Evolutionary conservation across 345 rosid species (phyloP).

Genomic region (Hibiscus mutabilis): DNA sequence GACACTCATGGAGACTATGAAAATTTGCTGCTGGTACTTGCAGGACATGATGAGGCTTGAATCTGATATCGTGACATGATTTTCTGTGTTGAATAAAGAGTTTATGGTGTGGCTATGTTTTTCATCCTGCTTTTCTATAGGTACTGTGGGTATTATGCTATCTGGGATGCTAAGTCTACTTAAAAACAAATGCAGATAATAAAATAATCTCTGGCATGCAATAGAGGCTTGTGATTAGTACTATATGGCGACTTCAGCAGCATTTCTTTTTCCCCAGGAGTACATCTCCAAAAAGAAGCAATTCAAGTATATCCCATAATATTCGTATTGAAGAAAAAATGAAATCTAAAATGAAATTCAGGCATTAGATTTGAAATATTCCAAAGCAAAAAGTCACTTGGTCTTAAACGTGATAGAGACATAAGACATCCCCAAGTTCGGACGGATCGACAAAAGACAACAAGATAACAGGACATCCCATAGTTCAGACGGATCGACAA

Average conservation of each 20-base stretch:
- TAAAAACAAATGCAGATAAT: too few species aligned
- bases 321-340: too few species aligned
- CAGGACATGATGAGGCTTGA: slow-evolving; percentile 53
- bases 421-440: neutral
- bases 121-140: neutral
- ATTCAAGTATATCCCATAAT: too few species aligned
- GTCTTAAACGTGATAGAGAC: neutral
- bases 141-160: neutral
- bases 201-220: too few species aligned
- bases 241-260: neutral
- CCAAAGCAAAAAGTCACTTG: neutral
- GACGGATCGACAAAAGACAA: neutral
- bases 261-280: neutral
- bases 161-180: too few species aligned
- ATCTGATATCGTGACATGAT: neutral
- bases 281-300: too few species aligned
- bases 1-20: slow-evolving; percentile 70
- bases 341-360: neutral
- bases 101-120: neutral
- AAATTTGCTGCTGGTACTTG: slow-evolving; percentile 54
- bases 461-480: slow-evolving; percentile 2
- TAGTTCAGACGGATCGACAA: slow-evolving; percentile 19
- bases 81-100: neutral
- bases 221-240: neutral
- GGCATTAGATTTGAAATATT: neutral